A percentile compares a stretch with the other conserved stretches of the same genome.
These are phyloP conservation scores for Leersia perrieri DNA, from an alignment of 176 grass and related monocot species.

Conservation along the genomic window DNA sequence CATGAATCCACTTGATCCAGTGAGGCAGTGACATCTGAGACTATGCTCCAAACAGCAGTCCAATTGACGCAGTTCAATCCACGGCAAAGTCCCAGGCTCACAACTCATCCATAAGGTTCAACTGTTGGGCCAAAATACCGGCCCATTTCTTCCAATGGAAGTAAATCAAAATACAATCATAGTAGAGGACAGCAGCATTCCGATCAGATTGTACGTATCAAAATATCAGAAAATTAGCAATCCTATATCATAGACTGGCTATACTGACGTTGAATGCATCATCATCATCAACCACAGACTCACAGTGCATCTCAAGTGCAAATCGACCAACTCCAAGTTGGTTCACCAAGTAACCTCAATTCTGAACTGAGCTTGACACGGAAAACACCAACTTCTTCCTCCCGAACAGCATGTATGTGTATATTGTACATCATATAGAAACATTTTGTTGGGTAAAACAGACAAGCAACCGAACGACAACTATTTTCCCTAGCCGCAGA, in stretches of 20 bases:
- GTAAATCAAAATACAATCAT: too few species aligned
- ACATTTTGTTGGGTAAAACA: constrained; percentile 45
- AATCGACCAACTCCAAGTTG: background rate
- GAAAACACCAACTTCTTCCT: constrained; percentile 26
- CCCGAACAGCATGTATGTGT: constrained; percentile 19
- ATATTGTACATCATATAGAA: constrained; percentile 52
- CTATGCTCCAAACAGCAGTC: too few species aligned
- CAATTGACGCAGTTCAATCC: too few species aligned
- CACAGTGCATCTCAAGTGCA: background rate
- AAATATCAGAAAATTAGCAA: background rate
- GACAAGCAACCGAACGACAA: constrained; percentile 6
- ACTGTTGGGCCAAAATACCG: too few species aligned
- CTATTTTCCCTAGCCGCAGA: constrained; percentile 34
- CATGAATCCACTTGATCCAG: too few species aligned
- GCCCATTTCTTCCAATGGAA: too few species aligned
- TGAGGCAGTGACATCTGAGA: too few species aligned
- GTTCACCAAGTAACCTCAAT: constrained; percentile 8
- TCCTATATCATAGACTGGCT: background rate
- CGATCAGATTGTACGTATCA: background rate
- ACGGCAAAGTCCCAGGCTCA: too few species aligned
- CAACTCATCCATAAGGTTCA: too few species aligned
- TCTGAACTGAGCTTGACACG: constrained; percentile 17
- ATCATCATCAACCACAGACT: constrained; percentile 4
- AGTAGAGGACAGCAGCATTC: background rate
- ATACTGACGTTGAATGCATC: background rate